Conservation (phyloP, 2,329 filamentous ascomycete genomes). For the Talaromyces sp. region DNA sequence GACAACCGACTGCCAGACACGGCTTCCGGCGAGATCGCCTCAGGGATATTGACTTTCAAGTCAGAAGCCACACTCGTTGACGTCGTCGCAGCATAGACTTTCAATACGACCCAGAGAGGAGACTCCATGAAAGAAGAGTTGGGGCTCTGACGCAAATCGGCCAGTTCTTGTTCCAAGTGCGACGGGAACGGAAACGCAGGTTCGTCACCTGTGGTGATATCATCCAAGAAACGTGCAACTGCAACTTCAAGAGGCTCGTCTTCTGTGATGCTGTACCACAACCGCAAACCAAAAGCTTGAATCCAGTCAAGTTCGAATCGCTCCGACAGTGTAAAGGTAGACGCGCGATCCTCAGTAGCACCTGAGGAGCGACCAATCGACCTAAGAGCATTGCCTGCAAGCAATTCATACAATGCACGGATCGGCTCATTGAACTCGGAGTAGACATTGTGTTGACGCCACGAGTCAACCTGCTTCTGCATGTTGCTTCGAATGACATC, state of each 20-base stretch:
- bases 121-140: conserved; percentile 60
- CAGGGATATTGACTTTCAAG: conserved; percentile 54
- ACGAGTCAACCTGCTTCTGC: conserved; percentile 73
- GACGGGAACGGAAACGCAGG: conserved; percentile 65
- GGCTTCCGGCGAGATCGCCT: conserved; percentile 71
- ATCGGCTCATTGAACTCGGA: conserved; percentile 83
- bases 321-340: conserved; percentile 76
- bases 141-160: conserved; percentile 59
- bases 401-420: conserved; percentile 81
- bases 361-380: conserved; percentile 70
- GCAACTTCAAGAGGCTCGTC: conserved; percentile 68
- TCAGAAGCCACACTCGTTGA: conserved; percentile 28
- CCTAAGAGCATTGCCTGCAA: conserved; percentile 80
- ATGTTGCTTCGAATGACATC: conserved; percentile 69
- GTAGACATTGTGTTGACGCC: conserved; percentile 76
- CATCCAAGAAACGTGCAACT: conserved; percentile 67
- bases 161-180: conserved; percentile 60
- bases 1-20: conserved; percentile 71
- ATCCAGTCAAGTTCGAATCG: conserved; percentile 88
- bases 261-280: conserved; percentile 77
- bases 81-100: conserved; percentile 62
- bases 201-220: conserved; percentile 68
- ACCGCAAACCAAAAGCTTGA: conserved; percentile 81
- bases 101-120: conserved; percentile 80
- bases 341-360: conserved; percentile 72